A percentile compares a stretch with the other conserved stretches of the same genome.
Conservation (phyloP, 2,329 filamentous ascomycete species). For the Clonostachys chloroleuca region DNA sequence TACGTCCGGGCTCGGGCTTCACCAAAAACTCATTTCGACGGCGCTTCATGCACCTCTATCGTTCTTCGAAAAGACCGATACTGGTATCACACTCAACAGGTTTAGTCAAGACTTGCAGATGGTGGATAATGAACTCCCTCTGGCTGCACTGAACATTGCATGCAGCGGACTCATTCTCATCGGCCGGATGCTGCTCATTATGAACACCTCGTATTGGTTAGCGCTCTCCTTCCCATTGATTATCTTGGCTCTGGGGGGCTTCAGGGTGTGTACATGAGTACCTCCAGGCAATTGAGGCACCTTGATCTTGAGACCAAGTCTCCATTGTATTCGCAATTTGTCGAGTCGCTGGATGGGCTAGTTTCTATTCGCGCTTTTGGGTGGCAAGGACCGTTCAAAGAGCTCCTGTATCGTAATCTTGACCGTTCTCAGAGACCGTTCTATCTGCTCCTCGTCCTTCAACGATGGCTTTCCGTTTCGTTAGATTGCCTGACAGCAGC, state of each 20-base stretch:
- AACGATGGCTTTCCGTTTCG: slow-evolving; percentile 42
- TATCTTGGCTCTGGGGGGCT: slow-evolving; percentile 26
- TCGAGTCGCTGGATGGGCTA: slow-evolving; percentile 40
- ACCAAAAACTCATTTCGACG: neutral
- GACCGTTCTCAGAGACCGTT: slow-evolving; percentile 42
- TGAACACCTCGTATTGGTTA: slow-evolving; percentile 14
- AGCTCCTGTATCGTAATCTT: slow-evolving; percentile 21
- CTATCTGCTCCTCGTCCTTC: slow-evolving; percentile 42
- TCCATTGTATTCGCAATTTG: slow-evolving; percentile 45
- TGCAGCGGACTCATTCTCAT: slow-evolving; percentile 1
- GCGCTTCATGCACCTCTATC: slow-evolving; percentile 25
- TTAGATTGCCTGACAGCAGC: slow-evolving; percentile 41
- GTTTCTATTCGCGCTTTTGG: slow-evolving; percentile 44
- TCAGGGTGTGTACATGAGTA: slow-evolving; percentile 45
- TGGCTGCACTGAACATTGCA: slow-evolving; percentile 15
- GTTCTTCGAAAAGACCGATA: slow-evolving; percentile 34
- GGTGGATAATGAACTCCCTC: slow-evolving; percentile 30
- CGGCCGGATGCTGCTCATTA: slow-evolving; percentile 12
- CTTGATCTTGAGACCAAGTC: slow-evolving; percentile 46
- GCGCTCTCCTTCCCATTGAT: slow-evolving; percentile 33
- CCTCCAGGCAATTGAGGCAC: slow-evolving; percentile 44
- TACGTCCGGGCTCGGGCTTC: slow-evolving; percentile 14
- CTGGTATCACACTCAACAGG: slow-evolving; percentile 33
- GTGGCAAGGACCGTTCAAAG: slow-evolving; percentile 23
- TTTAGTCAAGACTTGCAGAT: slow-evolving; percentile 38